Conservation (phyloP, 2,329 filamentous ascomycete species). For the Pseudonectria buxi region DNA sequence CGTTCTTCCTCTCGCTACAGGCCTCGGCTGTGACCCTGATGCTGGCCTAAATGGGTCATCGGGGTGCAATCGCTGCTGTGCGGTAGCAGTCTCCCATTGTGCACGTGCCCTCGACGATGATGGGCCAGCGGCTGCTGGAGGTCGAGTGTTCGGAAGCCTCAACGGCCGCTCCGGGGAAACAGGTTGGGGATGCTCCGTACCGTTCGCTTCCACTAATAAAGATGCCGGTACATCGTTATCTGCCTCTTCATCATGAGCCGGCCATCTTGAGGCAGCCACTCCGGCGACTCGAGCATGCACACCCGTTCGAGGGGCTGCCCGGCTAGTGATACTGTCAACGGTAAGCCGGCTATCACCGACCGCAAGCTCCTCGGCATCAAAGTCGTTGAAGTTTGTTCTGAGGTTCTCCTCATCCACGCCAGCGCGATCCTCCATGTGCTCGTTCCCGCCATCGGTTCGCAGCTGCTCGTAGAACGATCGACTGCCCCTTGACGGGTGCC, state of each 20-base stretch:
- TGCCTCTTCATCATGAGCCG: conserved; percentile 39
- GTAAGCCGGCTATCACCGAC: conserved; percentile 41
- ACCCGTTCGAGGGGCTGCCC: conserved; percentile 3
- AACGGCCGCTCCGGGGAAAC: conserved; percentile 12
- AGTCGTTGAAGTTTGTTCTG: conserved; percentile 43
- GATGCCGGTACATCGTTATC: conserved; percentile 60
- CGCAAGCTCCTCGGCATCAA: conserved; percentile 40
- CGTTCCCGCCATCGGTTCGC: conserved; percentile 32
- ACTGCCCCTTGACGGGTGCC: conserved; percentile 16
- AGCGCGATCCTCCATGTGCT: conserved; percentile 36
- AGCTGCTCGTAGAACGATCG: conserved; percentile 46
- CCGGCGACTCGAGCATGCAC: conserved; percentile 11
- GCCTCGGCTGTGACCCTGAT: conserved; percentile 18
- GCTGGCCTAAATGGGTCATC: conserved; percentile 24
- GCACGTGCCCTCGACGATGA: conserved; percentile 38
- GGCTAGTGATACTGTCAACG: conserved; percentile 29
- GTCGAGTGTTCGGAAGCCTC: conserved; percentile 6
- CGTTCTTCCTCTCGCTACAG: conserved; percentile 22
- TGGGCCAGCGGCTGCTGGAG: conserved; percentile 27
- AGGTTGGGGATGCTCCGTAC: conserved; percentile 14
- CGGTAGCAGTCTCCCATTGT: conserved; percentile 50
- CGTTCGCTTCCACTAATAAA: conserved; percentile 51
- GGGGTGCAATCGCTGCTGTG: conserved; percentile 44
- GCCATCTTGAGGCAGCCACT: conserved; percentile 17
- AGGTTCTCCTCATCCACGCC: conserved; percentile 49